Conservation (phyloP, 257 asterid genomes). For the Rehmannia glutinosa region DNA sequence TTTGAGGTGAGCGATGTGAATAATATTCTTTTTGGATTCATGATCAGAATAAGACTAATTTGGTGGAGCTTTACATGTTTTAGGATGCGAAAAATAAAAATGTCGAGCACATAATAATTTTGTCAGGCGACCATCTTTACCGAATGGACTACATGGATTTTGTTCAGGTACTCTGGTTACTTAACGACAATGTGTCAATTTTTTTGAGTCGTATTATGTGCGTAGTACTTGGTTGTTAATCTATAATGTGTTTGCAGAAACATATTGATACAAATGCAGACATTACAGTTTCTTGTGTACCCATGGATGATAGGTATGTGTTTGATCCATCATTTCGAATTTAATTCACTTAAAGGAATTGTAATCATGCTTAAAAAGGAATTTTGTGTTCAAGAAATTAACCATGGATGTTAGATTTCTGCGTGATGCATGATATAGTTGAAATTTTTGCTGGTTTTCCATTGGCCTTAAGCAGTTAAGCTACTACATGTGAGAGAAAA, state of each 20-base stretch:
- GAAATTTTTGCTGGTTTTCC: no score
- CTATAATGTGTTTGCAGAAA: slow-evolving; percentile 50
- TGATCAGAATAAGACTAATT: slow-evolving; percentile 4
- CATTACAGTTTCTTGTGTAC: slow-evolving; percentile 90
- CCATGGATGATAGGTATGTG: slow-evolving; percentile 82
- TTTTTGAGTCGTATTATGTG: background rate
- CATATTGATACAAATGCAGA: slow-evolving; percentile 90
- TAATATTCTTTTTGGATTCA: background rate
- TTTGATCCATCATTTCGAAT: background rate
- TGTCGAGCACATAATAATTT: slow-evolving; percentile 69
- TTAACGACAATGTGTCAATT: background rate
- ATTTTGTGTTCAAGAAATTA: no score
- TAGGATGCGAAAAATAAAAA: slow-evolving; percentile 82
- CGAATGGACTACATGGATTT: slow-evolving; percentile 97
- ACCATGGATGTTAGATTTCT: no score
- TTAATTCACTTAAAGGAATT: background rate
- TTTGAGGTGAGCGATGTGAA: slow-evolving; percentile 58
- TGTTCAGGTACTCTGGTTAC: slow-evolving; percentile 60
- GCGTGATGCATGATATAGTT: no score
- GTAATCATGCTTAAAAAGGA: background rate
- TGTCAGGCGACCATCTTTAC: slow-evolving; percentile 97
- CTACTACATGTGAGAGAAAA: no score
- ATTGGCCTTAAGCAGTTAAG: no score
- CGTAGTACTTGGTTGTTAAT: background rate
- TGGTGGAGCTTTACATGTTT: slow-evolving; percentile 1